Evolutionary conservation across 163 green algal species (phyloP), one percentile per base, ranked within the genome.

Genomic region (Scenedesmus sp.): DNA sequence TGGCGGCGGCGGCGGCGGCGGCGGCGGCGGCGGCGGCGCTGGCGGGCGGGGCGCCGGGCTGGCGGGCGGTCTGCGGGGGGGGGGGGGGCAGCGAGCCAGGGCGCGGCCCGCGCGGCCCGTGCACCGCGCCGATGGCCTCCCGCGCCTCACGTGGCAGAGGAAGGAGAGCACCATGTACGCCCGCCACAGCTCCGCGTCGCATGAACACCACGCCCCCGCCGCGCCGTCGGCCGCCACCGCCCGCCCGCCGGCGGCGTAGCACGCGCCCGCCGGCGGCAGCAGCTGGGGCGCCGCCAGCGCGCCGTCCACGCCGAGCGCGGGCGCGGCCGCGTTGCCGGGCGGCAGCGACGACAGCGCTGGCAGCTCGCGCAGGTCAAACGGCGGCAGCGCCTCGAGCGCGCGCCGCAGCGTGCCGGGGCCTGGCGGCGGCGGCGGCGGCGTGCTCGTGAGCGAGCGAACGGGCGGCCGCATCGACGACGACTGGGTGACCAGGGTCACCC

Each of bases 141-240:
- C 31, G 14, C 2, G 0, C 17, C 79, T 60, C 29, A 87, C 84
- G 28, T 89, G 84, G 1, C 77, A 63, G 2, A 85, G 42, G 57
- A 89, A 89, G 3, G 81, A 85, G 9, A 89, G 73, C 47, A 87
- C 24, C 47, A 58, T 36, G 72, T 89, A 89, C 0, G 81, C 81
- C 5, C 81, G 56, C 81, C 81, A 89, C 33, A 80, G 63, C 51
- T 82, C 34, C 26, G 44, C 44, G 57, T 77, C 69, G 22, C 26
- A 39, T 11, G 17, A 74, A 14, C 26, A 4, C 1, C n/a, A 63
- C 22, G 3, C 39, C n/a, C 29, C 17, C 3, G 33, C 34, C 6
- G 17, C 15, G 4, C 57, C 28, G 28, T 9, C 69, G 58, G 22
- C 28, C 29, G 53, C 44, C 11, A 22, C 62, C 22, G 36, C 34